phyloP scores from a whole-genome alignment of 805 yeast species.

The Candida succiphila region DNA sequence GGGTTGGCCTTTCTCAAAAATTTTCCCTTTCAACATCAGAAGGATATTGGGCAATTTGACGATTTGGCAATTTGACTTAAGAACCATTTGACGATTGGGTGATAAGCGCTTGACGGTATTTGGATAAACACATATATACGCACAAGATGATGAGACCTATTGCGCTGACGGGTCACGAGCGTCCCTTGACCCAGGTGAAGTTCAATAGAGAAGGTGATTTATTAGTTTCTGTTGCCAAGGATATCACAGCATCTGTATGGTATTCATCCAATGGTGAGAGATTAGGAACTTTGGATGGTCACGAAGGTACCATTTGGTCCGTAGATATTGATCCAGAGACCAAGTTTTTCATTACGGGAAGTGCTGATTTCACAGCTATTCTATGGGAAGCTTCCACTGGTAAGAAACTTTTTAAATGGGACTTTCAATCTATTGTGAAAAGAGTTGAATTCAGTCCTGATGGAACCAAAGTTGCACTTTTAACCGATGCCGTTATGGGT shows the following conservation, averaged over 20 bases:
- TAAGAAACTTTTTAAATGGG: conserved; percentile 61
- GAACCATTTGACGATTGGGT: too few relatives aligned
- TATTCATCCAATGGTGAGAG: conserved; percentile 93
- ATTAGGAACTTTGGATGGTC: conserved; percentile 84
- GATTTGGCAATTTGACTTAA: too few relatives aligned
- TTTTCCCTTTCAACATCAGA: too few relatives aligned
- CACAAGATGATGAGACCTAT: conserved; percentile 51
- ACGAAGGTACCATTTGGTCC: conserved; percentile 91
- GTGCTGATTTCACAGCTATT: conserved; percentile 80
- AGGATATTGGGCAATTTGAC: too few relatives aligned
- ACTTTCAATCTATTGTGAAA: conserved; percentile 77
- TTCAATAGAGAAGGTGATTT: conserved; percentile 94
- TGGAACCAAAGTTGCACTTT: conserved; percentile 56
- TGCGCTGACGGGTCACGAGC: conserved; percentile 87
- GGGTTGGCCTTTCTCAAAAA: too few relatives aligned
- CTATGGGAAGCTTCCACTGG: conserved; percentile 83
- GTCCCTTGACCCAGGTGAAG: conserved; percentile 94
- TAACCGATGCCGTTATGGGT: conserved; percentile 91
- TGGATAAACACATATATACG: background rate
- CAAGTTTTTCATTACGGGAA: conserved; percentile 72
- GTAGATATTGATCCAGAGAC: conserved; percentile 73
- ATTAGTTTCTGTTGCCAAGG: conserved; percentile 86
- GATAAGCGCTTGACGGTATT: too few relatives aligned
- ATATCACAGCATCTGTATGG: conserved; percentile 86
- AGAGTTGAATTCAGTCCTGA: conserved; percentile 80